Conservation (phyloP, 2,329 filamentous ascomycete species). For the Penicillium sp. region DNA sequence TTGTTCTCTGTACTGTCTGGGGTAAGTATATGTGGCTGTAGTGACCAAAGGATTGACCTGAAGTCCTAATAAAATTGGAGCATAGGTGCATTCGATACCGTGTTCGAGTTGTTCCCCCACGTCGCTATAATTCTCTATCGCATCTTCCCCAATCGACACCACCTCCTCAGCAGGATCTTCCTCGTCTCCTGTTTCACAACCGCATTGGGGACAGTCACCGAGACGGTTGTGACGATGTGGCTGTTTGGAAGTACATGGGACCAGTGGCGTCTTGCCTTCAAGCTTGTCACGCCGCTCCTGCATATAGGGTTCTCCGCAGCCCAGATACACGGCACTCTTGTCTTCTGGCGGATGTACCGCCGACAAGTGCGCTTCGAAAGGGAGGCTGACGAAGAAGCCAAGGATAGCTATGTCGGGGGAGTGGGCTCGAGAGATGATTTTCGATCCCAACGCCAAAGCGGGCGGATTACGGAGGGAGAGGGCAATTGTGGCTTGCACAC, state of each 20-base stretch:
- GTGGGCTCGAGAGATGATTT: neutral
- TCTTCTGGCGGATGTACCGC: conserved; percentile 43
- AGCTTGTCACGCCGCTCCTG: conserved; percentile 43
- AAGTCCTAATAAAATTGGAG: neutral
- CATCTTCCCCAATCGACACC: conserved; percentile 38
- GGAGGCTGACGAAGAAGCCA: neutral
- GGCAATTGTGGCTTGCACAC: too few species aligned
- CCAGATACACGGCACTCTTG: conserved; percentile 44
- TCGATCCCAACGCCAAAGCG: neutral
- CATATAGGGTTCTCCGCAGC: conserved; percentile 44
- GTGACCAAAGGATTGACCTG: neutral
- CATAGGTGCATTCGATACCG: conserved; percentile 46
- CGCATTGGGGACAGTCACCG: conserved; percentile 38
- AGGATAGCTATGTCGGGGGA: neutral
- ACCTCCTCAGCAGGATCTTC: conserved; percentile 42
- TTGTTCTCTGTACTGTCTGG: conserved; percentile 40
- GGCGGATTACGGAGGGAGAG: neutral
- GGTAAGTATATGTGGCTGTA: conserved; percentile 27
- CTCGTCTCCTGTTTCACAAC: conserved; percentile 37
- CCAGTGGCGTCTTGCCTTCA: conserved; percentile 45
- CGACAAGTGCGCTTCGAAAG: conserved; percentile 13
- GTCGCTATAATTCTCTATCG: conserved; percentile 48
- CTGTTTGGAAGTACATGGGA: conserved; percentile 45
- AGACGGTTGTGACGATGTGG: conserved; percentile 46
- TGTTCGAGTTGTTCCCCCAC: conserved; percentile 49